Evolutionary conservation across 192 early-diverging fungal genomes (phyloP), one percentile per base, ranked within the genome.

Genomic region (Coemansia sp.): DNA sequence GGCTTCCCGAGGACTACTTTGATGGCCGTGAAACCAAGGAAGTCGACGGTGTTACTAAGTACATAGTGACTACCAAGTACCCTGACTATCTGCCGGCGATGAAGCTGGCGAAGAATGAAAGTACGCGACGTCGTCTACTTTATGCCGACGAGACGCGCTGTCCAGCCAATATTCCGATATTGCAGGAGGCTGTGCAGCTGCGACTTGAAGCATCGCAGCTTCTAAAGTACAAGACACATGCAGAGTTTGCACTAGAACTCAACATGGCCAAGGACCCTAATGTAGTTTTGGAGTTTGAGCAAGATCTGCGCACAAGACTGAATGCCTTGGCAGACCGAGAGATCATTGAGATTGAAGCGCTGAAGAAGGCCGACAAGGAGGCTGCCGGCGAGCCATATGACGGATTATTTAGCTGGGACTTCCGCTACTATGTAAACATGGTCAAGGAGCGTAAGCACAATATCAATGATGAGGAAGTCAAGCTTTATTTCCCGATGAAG

Each of bases 251-350:
- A 17, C 78, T 93, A n/a, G 90, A 94, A 63, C 83, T 85, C 51
- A 89, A 89, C 57, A 95, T 95, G 93, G 92, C 93, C 55, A 92
- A 94, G 72, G 75, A 71, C 4, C 86, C 89, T 3, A 75, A 84
- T 57, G 75, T 62, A 1, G 92, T 92, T 14, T 52, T 85, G 23
- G 76, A 84, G 63, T 93, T 95, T 73, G 81, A 93, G 65, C 56
- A 81, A 4, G 85, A 87, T 20, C 79, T 95, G 65, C 78, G 78
- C 29, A 33, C 55, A n/a, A 74, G 83, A 14, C 85, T 95, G 25
- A 67, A 78, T 21, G 74, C 70, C 8, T 84, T 91, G 11, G 87
- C 78, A 23, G 59, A 88, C 31, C 69, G 67, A 8, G 92, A 95
- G 74, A 63, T 91, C 20, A 66, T 76, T 10, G 74, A 72, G 51